phyloP scores from a whole-genome alignment of 2,329 filamentous ascomycete genomes.

The Curvularia lunata region DNA sequence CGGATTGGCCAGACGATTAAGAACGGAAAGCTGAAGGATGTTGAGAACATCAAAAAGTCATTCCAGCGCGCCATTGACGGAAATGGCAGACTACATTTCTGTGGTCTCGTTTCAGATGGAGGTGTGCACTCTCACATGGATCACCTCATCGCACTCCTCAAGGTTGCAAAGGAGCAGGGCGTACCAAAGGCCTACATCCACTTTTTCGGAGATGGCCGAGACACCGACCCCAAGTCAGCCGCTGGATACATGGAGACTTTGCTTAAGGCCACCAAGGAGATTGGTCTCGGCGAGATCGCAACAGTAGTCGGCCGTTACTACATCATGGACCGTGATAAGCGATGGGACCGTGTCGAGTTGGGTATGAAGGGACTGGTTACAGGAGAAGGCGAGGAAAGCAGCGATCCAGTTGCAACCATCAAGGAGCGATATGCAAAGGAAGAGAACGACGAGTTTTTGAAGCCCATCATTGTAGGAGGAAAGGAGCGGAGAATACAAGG shows the following conservation, averaged over 20 bases:
- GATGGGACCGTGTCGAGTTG: constrained; percentile 93
- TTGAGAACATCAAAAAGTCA: constrained; percentile 76
- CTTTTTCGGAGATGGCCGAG: constrained; percentile 97
- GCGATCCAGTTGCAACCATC: constrained; percentile 84
- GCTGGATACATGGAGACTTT: constrained; percentile 87
- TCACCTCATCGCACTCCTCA: constrained; percentile 85
- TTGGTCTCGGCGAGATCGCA: constrained; percentile 84
- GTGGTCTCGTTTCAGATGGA: constrained; percentile 91
- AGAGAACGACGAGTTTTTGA: constrained; percentile 97
- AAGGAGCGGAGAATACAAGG: constrained; percentile 84
- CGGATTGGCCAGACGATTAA: constrained; percentile 94
- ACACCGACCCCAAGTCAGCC: constrained; percentile 96
- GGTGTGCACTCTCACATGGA: constrained; percentile 97
- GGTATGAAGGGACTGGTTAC: constrained; percentile 84
- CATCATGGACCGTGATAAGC: constrained; percentile 99
- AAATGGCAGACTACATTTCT: constrained; percentile 90
- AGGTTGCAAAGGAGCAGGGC: constrained; percentile 85
- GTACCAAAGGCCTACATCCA: constrained; percentile 96
- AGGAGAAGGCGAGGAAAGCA: constrained; percentile 85
- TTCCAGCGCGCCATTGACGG: constrained; percentile 82
- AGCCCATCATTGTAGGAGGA: constrained; percentile 93
- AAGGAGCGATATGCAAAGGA: constrained; percentile 85
- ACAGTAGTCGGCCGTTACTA: constrained; percentile 97
- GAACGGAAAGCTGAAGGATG: constrained; percentile 77
- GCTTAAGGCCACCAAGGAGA: constrained; percentile 78